Evolutionary conservation across 1,284 basidiomycete species (phyloP).

Genomic region (Tremellales sp.): DNA sequence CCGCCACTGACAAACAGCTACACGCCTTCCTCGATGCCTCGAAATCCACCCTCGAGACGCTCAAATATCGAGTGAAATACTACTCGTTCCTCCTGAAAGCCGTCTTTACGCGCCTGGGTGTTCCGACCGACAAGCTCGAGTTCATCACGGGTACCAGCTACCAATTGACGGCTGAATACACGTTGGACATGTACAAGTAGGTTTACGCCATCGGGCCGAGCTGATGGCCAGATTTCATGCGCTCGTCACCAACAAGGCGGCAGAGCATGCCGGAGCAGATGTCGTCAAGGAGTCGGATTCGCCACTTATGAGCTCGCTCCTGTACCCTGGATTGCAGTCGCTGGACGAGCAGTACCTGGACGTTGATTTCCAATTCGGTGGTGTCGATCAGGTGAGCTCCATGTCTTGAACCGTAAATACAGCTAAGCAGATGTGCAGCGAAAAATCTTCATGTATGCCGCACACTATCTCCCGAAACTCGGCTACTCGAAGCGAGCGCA

Average conservation of each 20-base stretch:
- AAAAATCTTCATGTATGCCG: slow-evolving; percentile 98
- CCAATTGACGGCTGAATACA: slow-evolving; percentile 89
- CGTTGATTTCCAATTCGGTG: slow-evolving; percentile 97
- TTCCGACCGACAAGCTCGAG: slow-evolving; percentile 76
- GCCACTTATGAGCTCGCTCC: slow-evolving; percentile 81
- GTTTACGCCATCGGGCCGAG: slow-evolving; percentile 3
- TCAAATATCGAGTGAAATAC: slow-evolving; percentile 83
- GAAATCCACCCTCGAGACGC: slow-evolving; percentile 94
- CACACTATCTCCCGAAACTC: slow-evolving; percentile 86
- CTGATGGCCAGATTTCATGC: slow-evolving; percentile 61
- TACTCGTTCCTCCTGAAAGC: slow-evolving; percentile 78
- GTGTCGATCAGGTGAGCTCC: slow-evolving; percentile 81
- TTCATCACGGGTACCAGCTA: slow-evolving; percentile 79
- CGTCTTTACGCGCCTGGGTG: slow-evolving; percentile 81
- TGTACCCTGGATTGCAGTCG: slow-evolving; percentile 96
- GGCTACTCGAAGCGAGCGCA: slow-evolving; percentile 95
- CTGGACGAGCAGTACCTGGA: slow-evolving; percentile 96
- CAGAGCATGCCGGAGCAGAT: slow-evolving; percentile 98
- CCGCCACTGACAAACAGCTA: slow-evolving; percentile 58
- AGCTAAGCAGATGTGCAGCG: slow-evolving; percentile 56
- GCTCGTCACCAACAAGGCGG: slow-evolving; percentile 89
- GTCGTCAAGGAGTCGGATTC: slow-evolving; percentile 97
- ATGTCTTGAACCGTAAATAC: neutral
- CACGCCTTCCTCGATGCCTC: slow-evolving; percentile 98
- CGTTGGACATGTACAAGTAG: slow-evolving; percentile 81